phyloP scores from a whole-genome alignment of 2,329 filamentous ascomycete species.

The Leptographium procerum region DNA sequence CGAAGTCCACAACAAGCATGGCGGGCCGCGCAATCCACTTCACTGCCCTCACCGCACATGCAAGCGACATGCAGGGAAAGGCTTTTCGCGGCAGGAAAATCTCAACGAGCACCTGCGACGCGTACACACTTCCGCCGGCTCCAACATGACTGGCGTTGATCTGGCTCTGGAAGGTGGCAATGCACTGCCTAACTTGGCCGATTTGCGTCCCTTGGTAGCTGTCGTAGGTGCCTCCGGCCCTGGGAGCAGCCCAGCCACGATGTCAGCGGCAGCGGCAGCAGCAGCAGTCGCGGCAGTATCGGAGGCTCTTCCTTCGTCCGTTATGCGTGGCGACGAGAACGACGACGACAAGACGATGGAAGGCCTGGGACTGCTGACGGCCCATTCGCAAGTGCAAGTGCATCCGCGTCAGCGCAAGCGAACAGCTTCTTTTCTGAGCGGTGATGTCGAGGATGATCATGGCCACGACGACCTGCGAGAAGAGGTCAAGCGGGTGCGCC shows the following conservation, averaged over 20 bases:
- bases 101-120: constrained; percentile 85
- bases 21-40: constrained; percentile 75
- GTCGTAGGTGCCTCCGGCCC: background rate
- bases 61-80: constrained; percentile 78
- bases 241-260: background rate
- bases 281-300: background rate
- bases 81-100: constrained; percentile 89
- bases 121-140: constrained; percentile 50
- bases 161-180: background rate
- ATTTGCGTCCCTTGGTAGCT: constrained; percentile 3
- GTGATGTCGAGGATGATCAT: constrained; percentile 20
- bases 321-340: background rate
- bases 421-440: constrained; percentile 4
- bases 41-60: constrained; percentile 80
- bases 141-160: background rate
- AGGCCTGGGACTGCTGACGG: constrained; percentile 4
- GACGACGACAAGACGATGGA: constrained; percentile 1
- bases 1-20: constrained; percentile 85
- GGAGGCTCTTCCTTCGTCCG: background rate
- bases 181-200: background rate
- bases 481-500: constrained; percentile 55
- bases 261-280: background rate
- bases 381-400: background rate
- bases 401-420: constrained; percentile 2
- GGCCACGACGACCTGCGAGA: constrained; percentile 41